Base-by-base conservation (phyloP, 306 rosid species). In the Arachis stenosperma region DNA sequence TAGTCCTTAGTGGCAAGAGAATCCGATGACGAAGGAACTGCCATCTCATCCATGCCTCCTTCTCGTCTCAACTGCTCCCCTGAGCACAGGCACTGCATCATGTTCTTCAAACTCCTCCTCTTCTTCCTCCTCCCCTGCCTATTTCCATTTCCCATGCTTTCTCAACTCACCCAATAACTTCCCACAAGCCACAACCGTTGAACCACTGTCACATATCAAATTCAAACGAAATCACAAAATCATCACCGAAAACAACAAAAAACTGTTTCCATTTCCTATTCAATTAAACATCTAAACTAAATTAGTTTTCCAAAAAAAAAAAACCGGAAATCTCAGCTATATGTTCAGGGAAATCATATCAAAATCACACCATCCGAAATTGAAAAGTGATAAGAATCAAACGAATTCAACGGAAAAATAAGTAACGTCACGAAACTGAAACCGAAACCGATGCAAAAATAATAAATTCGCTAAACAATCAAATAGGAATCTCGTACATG, bases 81-180 rank as follows among this genome's bases (percentile, higher is more conserved):
- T 0, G 95, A 56, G 78, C 97, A 81, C 11, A 95, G 51, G 39
- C 93, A 95, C 77, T 81, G 87, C 86, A 91, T 86, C 69, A 91
- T 82, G 81, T 81, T 88, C 51, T 78, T 72, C 15, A 95, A 77
- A 8, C 73, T 42, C 46, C 46, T 48, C 54, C 15, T 48, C 14
- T 14, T 48, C 14, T 73, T 81, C 78, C 59, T 60, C 63, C 84
- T 79, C 78, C 83, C 61, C 12, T 73, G 58, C 70, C 65, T 71
- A 57, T 14, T 81, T 78, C 84, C 83, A 43, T 77, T 86, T 87
- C 74, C 84, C 93, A 90, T 95, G 46, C 68, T 71, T 79, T 62
- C 75, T 84, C 78, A 74, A 83, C 48, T 55, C 69, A 70, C 68
- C 73, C 80, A 74, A 74, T 84, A 75, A 70, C 78, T 91, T 90